These are phyloP conservation scores for Cucumis hystrix DNA, from an alignment of 306 rosid genomes.

Conservation along the genomic window DNA sequence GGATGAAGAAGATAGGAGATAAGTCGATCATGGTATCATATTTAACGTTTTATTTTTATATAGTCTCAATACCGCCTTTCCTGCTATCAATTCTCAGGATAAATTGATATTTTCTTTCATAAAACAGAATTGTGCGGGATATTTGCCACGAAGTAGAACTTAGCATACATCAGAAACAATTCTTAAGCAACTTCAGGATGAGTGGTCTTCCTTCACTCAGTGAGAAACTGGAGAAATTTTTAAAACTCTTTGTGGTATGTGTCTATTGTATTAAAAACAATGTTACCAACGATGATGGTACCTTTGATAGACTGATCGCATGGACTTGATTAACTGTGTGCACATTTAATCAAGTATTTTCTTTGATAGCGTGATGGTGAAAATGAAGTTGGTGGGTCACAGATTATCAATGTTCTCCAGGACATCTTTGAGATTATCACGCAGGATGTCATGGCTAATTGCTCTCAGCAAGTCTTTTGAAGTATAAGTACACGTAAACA, in stretches of 20 bases:
- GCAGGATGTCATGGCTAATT: conserved; percentile 71
- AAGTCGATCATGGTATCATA: no score
- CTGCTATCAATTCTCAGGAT: no score
- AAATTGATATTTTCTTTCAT: conserved; percentile 15
- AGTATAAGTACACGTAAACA: background rate
- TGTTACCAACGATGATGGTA: background rate
- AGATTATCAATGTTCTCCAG: conserved; percentile 77
- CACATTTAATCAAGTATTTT: conserved; percentile 4
- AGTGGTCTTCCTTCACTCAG: conserved; percentile 69
- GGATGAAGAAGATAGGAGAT: no score
- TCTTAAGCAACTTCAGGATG: conserved; percentile 60
- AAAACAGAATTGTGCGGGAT: conserved; percentile 32
- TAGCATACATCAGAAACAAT: conserved; percentile 16
- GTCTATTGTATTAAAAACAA: background rate
- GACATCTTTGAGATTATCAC: conserved; percentile 85
- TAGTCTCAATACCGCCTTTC: no score
- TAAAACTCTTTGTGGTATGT: conserved; percentile 50
- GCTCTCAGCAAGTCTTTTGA: conserved; percentile 41
- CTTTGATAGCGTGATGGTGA: conserved; percentile 42
- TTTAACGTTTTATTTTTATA: no score
- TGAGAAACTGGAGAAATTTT: conserved; percentile 75
- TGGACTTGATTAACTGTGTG: conserved; percentile 5
- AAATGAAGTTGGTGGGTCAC: conserved; percentile 25
- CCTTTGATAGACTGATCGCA: background rate
- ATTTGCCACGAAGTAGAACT: conserved; percentile 31